Conservation (phyloP, 2,329 filamentous ascomycete species). For the Phialophora tarda region DNA sequence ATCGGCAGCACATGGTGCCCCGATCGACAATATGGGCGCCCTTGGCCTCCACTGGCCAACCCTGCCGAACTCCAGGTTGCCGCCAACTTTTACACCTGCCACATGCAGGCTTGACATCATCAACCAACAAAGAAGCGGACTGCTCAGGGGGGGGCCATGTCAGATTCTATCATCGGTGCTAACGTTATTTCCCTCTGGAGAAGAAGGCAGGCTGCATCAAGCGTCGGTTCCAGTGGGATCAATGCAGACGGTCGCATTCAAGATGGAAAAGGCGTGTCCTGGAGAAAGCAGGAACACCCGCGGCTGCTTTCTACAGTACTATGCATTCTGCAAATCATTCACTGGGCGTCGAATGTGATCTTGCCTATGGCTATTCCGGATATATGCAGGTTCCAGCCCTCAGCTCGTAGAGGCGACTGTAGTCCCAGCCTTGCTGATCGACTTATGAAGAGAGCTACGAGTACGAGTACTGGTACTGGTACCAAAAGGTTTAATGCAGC, state of each 20-base stretch:
- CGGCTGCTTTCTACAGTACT: not conserved
- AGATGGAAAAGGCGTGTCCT: not conserved
- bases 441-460: not conserved
- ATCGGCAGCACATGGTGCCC: not conserved
- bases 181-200: not conserved
- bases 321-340: not conserved
- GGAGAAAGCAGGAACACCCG: not conserved
- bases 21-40: not conserved
- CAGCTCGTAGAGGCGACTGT: too few species aligned
- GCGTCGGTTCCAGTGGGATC: not conserved
- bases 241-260: not conserved
- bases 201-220: not conserved
- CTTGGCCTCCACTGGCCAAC: not conserved
- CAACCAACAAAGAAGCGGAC: not conserved
- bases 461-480: too few species aligned
- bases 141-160: not conserved
- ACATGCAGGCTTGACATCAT: conserved; percentile 3
- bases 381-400: not conserved
- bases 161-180: not conserved
- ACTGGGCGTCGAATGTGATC: not conserved
- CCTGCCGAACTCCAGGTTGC: not conserved
- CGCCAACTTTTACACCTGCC: conserved; percentile 3
- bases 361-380: not conserved
- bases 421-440: not conserved
- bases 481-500: too few species aligned